phyloP scores from a whole-genome alignment of 257 asterid species.

The Solanum sejunctum region DNA sequence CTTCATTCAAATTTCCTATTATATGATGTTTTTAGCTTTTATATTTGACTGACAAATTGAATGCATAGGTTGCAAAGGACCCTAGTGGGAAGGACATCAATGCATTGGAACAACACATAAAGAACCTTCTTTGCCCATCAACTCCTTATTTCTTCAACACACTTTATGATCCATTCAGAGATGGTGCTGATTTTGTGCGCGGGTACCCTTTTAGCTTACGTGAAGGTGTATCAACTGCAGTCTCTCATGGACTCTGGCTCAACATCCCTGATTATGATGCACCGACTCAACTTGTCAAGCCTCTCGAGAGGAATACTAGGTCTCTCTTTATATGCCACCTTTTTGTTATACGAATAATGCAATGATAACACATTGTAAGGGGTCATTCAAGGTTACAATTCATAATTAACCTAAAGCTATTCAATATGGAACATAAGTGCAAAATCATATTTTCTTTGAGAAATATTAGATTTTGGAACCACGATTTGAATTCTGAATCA shows the following conservation, averaged over 20 bases:
- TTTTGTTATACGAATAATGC: too few species aligned
- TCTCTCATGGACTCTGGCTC: slow-evolving; percentile 88
- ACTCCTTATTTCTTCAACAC: slow-evolving; percentile 92
- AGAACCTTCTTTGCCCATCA: slow-evolving; percentile 67
- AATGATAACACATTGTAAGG: neutral
- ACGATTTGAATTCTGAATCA: neutral
- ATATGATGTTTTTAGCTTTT: neutral
- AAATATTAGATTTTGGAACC: neutral
- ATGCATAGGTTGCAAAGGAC: slow-evolving; percentile 62
- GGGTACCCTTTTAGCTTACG: slow-evolving; percentile 94
- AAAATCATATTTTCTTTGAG: neutral
- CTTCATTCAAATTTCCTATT: neutral
- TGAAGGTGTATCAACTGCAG: slow-evolving; percentile 82
- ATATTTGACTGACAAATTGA: neutral
- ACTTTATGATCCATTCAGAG: slow-evolving; percentile 65
- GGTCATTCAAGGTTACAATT: neutral
- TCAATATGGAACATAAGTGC: neutral
- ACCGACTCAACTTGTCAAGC: slow-evolving; percentile 97
- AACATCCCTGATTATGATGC: slow-evolving; percentile 96
- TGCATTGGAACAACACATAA: slow-evolving; percentile 75
- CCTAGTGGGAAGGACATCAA: slow-evolving; percentile 64
- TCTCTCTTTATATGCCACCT: neutral
- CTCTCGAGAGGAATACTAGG: slow-evolving; percentile 70
- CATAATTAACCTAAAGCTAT: neutral
- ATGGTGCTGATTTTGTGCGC: slow-evolving; percentile 80